Evolutionary conservation across 805 yeast genomes (phyloP).

Genomic region (Starmerella floris): DNA sequence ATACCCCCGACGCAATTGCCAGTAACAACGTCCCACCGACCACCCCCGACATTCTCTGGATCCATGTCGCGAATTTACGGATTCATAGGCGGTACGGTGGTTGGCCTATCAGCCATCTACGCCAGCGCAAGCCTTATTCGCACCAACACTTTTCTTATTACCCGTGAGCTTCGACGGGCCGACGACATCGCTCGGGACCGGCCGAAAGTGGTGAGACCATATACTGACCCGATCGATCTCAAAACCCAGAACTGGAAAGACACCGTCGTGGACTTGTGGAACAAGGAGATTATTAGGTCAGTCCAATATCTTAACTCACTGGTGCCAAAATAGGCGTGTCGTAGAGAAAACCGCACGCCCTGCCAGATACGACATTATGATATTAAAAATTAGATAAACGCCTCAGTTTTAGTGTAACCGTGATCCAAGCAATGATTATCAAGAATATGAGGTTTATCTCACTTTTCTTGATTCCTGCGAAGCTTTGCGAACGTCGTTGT

Average conservation of each 20-base stretch:
- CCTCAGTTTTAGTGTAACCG: too few species aligned
- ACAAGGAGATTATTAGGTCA: conserved; percentile 50
- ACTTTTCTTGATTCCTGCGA: neutral
- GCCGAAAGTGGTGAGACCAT: conserved; percentile 36
- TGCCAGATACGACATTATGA: too few species aligned
- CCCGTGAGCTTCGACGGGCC: conserved; percentile 37
- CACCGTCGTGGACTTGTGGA: conserved; percentile 68
- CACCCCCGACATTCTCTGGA: too few species aligned
- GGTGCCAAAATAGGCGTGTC: conserved; percentile 4
- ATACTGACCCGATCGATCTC: conserved; percentile 35
- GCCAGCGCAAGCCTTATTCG: conserved; percentile 46
- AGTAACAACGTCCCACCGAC: too few species aligned
- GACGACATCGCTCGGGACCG: conserved; percentile 40
- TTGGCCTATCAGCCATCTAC: conserved; percentile 46
- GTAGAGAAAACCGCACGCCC: too few species aligned
- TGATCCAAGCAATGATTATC: too few species aligned
- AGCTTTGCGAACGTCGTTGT: conserved; percentile 11
- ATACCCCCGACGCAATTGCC: too few species aligned
- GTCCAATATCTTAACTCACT: conserved; percentile 47
- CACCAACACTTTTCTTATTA: conserved; percentile 35
- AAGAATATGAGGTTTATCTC: neutral
- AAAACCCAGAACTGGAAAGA: conserved; percentile 40
- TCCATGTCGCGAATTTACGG: conserved; percentile 42
- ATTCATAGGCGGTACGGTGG: conserved; percentile 47
- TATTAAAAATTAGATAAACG: too few species aligned